Evolutionary conservation across 2,329 filamentous ascomycete genomes (phyloP), one percentile per base, ranked within the genome.

Genomic region (Botryotinia calthae): DNA sequence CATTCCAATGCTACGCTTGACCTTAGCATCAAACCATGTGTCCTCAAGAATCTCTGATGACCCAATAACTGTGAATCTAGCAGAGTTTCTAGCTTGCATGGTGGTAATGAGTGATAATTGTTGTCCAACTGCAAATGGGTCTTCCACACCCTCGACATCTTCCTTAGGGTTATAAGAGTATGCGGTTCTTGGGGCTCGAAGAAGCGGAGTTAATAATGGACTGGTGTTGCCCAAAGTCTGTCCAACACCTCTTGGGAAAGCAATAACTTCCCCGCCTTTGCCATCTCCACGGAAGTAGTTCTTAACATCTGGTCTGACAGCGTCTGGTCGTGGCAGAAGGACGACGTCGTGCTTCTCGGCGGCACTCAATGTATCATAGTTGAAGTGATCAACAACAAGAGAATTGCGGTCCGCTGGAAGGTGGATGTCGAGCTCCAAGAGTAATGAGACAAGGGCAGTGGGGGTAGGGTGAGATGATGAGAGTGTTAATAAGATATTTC

Each of bases 131-230:
- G 92, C 94, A 80, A 97, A 97, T 64, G 94, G 87, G 75, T 98
- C 95, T 77, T 97, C 94, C 37, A 94, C 85, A 8, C 84, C 83
- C 65, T 89, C 89, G 58, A 85, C 82, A 80, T 97, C 93, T 76
- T 98, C 94, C 86, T 97, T 97, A 71, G 93, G 91, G 83, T 96
- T 95, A 87, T 97, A 97, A 82, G 90, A 93, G 86, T 99, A 99
- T 75, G 95, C 93, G 16, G 94, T 97, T 77, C 87, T 85, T 31
- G 94, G 92, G 63, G 94, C 95, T 78, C 91, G 91, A 73, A 99
- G 84, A 77, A 99, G 88, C 25, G 96, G 94, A 28, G 91, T 87
- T 72, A 98, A 85, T 31, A 97, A 88, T 70, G 93, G 88, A 78
- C 91, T 91, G 25, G 84, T 88, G 76, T 91, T 87, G 77, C 95